Conservation (phyloP, 148 eudicot species). For the Rhododendron henanense region DNA sequence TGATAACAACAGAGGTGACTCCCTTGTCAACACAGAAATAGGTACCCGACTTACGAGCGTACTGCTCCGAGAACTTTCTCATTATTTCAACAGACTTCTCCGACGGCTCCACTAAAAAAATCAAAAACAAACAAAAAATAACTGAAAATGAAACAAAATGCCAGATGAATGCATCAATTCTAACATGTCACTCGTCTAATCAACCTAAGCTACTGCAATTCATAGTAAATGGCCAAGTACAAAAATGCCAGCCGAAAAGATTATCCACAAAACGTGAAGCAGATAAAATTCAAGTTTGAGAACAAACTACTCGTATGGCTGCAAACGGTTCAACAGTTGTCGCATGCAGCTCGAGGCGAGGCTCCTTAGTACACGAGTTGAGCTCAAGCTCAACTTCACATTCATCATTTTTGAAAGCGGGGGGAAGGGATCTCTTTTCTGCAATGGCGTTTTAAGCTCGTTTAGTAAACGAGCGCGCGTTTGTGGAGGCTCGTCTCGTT, state of each 20-base stretch:
- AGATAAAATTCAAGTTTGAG: not conserved
- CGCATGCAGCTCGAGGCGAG: not conserved
- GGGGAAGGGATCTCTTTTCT: too few species aligned
- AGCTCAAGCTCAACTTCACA: not conserved
- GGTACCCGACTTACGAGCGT: constrained; percentile 80
- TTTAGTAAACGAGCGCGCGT: too few species aligned
- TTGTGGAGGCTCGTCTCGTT: not conserved
- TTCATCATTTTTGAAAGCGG: too few species aligned
- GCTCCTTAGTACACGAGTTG: not conserved
- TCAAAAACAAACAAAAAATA: not conserved
- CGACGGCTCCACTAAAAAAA: constrained; percentile 61
- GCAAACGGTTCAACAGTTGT: not conserved
- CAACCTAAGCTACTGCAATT: not conserved
- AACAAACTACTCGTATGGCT: not conserved
- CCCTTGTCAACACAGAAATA: constrained; percentile 89
- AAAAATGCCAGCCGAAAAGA: not conserved
- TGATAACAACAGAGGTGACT: constrained; percentile 94
- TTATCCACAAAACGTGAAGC: not conserved
- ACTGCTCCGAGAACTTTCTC: constrained; percentile 97
- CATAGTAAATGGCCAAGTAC: not conserved
- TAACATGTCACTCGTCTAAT: not conserved
- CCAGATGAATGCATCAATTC: not conserved
- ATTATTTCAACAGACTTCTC: constrained; percentile 89
- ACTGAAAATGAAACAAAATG: not conserved
- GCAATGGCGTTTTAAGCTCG: not conserved